Evolutionary conservation across 2,329 filamentous ascomycete genomes (phyloP).

Genomic region (Aspergillus uvarum): DNA sequence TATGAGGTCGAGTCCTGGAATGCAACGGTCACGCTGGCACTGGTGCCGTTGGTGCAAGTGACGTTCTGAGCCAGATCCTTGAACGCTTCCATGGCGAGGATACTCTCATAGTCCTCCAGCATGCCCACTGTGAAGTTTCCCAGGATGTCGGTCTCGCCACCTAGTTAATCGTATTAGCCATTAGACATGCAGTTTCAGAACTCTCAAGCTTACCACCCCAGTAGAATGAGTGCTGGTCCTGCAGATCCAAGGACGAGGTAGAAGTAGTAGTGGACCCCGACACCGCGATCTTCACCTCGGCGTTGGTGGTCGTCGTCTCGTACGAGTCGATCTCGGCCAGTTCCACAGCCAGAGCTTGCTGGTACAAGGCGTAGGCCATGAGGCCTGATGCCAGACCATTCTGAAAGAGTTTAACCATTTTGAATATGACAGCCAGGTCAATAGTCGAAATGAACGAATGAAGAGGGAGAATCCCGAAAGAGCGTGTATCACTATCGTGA

Average conservation of each 20-base stretch:
- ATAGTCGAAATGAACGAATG: background rate
- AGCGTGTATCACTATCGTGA: background rate
- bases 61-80: constrained; percentile 15
- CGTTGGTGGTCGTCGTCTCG: constrained; percentile 1
- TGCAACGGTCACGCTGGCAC: constrained; percentile 16
- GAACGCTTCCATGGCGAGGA: constrained; percentile 22
- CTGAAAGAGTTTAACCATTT: constrained; percentile 17
- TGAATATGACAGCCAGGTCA: background rate
- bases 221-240: constrained; percentile 19
- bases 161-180: constrained; percentile 9
- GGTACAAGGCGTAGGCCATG: constrained; percentile 14
- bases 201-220: constrained; percentile 17
- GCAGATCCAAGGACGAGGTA: constrained; percentile 15
- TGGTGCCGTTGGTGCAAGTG: constrained; percentile 20
- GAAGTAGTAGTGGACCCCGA: constrained; percentile 6
- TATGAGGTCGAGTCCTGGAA: constrained; percentile 16
- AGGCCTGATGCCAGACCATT: constrained; percentile 18
- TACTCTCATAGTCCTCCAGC: constrained; percentile 16
- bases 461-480: background rate
- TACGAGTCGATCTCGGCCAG: constrained; percentile 16
- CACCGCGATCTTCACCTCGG: background rate
- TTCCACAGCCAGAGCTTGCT: constrained; percentile 16
- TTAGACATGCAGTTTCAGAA: background rate
- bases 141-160: constrained; percentile 16
- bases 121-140: constrained; percentile 20